These are phyloP conservation scores for Volvox reticuliferus DNA, from an alignment of 139 green algal genomes.

Conservation along the genomic window DNA sequence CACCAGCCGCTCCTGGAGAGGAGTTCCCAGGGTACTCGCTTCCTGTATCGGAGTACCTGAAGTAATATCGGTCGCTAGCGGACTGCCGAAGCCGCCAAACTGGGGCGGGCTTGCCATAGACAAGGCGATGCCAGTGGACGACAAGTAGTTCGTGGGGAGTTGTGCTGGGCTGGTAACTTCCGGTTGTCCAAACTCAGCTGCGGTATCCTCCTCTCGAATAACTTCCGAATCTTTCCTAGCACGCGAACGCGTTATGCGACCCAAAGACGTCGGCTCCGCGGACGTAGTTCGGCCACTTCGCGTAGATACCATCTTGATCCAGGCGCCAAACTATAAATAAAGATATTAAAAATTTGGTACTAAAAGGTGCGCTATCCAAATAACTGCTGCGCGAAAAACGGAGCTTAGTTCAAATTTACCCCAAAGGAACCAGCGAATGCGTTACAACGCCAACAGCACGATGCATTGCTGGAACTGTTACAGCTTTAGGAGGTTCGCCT, in stretches of 20 bases:
- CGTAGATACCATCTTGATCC: constrained; percentile 22
- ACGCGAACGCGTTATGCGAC: background rate
- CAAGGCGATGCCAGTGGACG: background rate
- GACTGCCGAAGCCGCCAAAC: background rate
- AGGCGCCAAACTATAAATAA: background rate
- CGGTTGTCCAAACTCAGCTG: background rate
- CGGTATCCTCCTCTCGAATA: background rate
- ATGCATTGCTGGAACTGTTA: too few relatives aligned
- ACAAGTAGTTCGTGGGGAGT: background rate
- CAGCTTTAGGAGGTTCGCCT: too few relatives aligned
- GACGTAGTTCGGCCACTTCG: background rate
- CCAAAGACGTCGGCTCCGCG: background rate
- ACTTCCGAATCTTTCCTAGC: constrained; percentile 6
- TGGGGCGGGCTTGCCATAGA: background rate
- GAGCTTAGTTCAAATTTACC: too few relatives aligned
- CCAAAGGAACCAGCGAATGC: too few relatives aligned
- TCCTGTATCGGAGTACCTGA: background rate
- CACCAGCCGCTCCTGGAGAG: constrained; percentile 23
- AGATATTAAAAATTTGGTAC: background rate
- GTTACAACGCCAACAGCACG: too few relatives aligned
- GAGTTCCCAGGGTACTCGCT: background rate
- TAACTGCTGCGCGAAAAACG: too few relatives aligned
- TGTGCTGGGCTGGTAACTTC: constrained; percentile 7
- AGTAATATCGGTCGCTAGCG: background rate
- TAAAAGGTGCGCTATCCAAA: background rate